These are phyloP conservation scores for Hypholoma sublateritium DNA, from an alignment of 768 basidiomycete species.

Conservation along the genomic window DNA sequence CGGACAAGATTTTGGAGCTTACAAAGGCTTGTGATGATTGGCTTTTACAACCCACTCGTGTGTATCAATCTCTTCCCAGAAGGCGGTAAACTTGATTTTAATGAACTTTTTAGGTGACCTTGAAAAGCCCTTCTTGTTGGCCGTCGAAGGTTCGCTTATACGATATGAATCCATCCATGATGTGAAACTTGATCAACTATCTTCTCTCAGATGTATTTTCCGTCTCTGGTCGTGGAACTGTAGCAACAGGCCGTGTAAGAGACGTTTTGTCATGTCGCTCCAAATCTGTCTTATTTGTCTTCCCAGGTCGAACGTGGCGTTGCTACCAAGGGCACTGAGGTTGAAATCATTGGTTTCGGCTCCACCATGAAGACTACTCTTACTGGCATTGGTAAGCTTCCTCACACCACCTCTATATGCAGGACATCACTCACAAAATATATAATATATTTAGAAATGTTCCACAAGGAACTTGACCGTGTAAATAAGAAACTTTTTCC, in stretches of 20 bases:
- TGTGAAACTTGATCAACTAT: background rate
- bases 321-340: conserved; percentile 87
- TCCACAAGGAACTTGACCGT: conserved; percentile 98
- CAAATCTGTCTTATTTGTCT: background rate
- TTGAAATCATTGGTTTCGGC: conserved; percentile 91
- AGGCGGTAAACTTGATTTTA: background rate
- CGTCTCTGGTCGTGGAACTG: conserved; percentile 97
- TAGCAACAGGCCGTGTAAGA: conserved; percentile 88
- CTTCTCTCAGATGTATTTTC: conserved; percentile 77
- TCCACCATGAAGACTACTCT: conserved; percentile 84
- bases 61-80: conserved; percentile 24
- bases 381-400: conserved; percentile 80
- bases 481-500: conserved; percentile 38
- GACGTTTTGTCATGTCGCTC: background rate
- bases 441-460: conserved; percentile 72
- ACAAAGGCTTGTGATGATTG: conserved; percentile 88
- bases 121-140: conserved; percentile 97
- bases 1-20: conserved; percentile 76
- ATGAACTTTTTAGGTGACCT: conserved; percentile 67
- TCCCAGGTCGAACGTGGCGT: conserved; percentile 86
- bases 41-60: conserved; percentile 92
- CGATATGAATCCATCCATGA: background rate
- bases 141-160: conserved; percentile 69
- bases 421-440: background rate
- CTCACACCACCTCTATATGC: background rate